Conservation (phyloP, 441 rosid genomes). For the Omphalea diandra region DNA sequence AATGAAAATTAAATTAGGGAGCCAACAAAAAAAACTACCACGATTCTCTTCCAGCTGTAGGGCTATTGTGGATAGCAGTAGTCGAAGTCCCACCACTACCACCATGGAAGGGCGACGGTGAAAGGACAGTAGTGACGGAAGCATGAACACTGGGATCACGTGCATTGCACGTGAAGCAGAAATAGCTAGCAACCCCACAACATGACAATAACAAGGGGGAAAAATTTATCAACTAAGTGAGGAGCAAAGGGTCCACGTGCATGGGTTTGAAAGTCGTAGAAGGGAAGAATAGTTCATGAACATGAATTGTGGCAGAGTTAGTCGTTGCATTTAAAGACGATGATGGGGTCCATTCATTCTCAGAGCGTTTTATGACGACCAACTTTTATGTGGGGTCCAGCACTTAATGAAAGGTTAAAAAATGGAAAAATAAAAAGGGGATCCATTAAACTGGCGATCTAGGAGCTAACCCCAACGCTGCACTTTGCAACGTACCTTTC, state of each 20-base stretch:
- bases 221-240: too few relatives aligned
- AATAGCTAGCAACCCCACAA: constrained; percentile 17
- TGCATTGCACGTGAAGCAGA: constrained; percentile 30
- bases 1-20: too few relatives aligned
- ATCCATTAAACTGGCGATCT: constrained; percentile 18
- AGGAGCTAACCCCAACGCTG: constrained; percentile 21
- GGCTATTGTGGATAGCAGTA: too few relatives aligned
- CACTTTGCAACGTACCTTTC: constrained; percentile 17
- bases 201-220: too few relatives aligned
- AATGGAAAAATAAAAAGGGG: neutral
- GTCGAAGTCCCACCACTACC: neutral
- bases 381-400: neutral
- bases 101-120: neutral
- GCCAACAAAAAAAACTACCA: too few relatives aligned
- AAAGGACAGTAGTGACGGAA: too few relatives aligned
- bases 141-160: constrained; percentile 14
- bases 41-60: neutral
- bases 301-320: constrained; percentile 1
- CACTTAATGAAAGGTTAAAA: neutral
- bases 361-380: neutral
- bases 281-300: neutral
- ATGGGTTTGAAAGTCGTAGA: constrained; percentile 16
- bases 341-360: constrained; percentile 14
- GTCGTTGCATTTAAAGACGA: constrained; percentile 25
- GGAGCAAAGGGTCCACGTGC: constrained; percentile 28